Base-by-base conservation (phyloP, 345 rosid genomes). In the Corchorus capsularis region DNA sequence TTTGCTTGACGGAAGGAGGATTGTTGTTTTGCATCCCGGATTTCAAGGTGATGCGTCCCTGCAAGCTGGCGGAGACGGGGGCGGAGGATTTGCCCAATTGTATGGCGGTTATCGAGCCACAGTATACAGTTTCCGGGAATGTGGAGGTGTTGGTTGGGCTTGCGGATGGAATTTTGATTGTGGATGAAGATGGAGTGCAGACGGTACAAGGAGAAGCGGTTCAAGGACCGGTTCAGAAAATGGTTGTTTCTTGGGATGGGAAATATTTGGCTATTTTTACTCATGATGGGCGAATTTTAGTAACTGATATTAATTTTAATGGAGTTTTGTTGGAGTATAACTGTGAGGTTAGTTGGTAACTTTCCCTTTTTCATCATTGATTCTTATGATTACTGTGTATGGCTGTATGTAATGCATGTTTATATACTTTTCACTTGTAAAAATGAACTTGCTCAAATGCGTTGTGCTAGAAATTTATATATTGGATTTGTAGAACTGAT, bases 101-200 rank as follows among this genome's bases (percentile, higher is more conserved):
- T 46, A 66, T 90, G 82, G 93, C 95, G 11, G 92, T 96, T 57
- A 88, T 93, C 47, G 98, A 96, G 80, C 99, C 99, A 4, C 91
- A 96, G 88, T 91, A 88, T 78, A 94, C 94, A 0, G 85, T 93
- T 86, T 89, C 97, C 0, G 99, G 99, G 57, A 81, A 86, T 70
- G 97, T 90, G 78, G 97, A 92, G 87, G 93, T 96, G 56, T 45
- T 96, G 83, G 81, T 89, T 5, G 97, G 90, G 6, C 77, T 88
- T 16, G 88, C 88, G 0, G 86, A 86, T 64, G 89, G 93, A 4
- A 80, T 92, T 68, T 76, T 86, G 75, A 82, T 84, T 68, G 89
- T 93, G 72, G 99, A 93, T 57, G 97, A 96, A 80, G 99, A 96
- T 73, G 91, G 89, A 22, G 92, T 86, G 16, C 90, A 90, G 83